phyloP scores from a whole-genome alignment of 1,284 basidiomycete genomes.

The Cutaneotrichosporon dermatis region DNA sequence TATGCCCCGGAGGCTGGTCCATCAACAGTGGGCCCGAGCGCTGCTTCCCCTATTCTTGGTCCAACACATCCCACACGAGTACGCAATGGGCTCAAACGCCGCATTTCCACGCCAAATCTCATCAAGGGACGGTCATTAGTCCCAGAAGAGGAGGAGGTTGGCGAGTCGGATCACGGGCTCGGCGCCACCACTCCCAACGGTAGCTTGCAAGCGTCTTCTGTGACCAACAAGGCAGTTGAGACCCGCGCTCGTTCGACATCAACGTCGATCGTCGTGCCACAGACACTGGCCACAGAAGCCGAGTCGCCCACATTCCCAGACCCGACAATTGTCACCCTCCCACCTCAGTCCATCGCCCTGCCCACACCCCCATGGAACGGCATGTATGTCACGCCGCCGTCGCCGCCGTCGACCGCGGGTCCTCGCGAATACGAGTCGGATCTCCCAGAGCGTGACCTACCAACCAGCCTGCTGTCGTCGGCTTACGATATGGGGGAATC shows the following conservation, averaged over 20 bases:
- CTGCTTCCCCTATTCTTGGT: conserved; percentile 2
- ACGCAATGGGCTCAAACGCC: conserved; percentile 32
- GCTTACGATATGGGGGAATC: conserved; percentile 36
- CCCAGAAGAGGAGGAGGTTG: conserved; percentile 11
- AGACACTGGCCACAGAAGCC: conserved; percentile 12
- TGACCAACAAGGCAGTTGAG: conserved; percentile 19
- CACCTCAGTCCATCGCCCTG: conserved; percentile 3
- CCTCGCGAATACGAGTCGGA: conserved; percentile 1
- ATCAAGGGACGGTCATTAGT: conserved; percentile 9
- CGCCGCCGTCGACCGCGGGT: conserved; percentile 12
- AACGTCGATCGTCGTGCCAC: conserved; percentile 40
- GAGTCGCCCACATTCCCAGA: conserved; percentile 15
- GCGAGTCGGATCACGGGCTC: background rate
- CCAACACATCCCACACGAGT: background rate
- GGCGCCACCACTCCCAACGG: background rate
- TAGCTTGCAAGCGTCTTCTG: background rate
- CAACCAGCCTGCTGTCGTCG: conserved; percentile 19
- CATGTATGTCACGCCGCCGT: conserved; percentile 23
- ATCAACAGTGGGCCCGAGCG: conserved; percentile 6
- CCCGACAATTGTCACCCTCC: conserved; percentile 8
- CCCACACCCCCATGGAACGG: conserved; percentile 14
- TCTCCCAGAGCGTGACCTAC: background rate
- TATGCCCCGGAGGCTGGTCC: background rate
- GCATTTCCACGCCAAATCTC: conserved; percentile 40
- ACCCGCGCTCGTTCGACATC: conserved; percentile 41